Conservation (phyloP, 257 asterid species). For the Cordia subcordata region DNA sequence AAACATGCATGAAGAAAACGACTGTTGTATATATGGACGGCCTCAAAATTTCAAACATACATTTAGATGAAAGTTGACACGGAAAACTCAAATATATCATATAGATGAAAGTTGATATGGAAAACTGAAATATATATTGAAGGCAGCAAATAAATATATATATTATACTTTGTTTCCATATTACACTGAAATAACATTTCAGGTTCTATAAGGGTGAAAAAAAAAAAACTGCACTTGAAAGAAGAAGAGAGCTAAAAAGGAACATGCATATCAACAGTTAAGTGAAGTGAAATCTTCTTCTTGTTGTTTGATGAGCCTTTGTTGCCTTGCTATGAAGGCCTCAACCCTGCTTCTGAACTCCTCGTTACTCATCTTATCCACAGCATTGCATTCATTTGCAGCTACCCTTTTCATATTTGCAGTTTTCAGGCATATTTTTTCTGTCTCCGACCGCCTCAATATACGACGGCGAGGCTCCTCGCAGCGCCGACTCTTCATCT, state of each 20-base stretch:
- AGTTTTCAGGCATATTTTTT: constrained; percentile 23
- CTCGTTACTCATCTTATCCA: constrained; percentile 67
- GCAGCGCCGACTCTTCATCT: background rate
- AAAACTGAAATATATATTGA: no score
- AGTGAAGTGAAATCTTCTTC: constrained; percentile 1
- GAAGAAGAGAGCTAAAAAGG: background rate
- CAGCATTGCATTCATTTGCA: constrained; percentile 3
- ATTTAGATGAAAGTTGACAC: no score
- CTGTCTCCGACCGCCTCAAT: constrained; percentile 51
- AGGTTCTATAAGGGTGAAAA: background rate
- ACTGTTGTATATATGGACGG: no score
- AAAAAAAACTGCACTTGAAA: background rate
- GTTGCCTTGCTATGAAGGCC: constrained; percentile 78
- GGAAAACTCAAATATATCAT: no score
- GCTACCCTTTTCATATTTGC: constrained; percentile 12
- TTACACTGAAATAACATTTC: background rate
- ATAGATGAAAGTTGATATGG: background rate
- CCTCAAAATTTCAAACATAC: no score
- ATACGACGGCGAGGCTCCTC: constrained; percentile 22
- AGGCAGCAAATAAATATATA: background rate
- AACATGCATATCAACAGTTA: background rate
- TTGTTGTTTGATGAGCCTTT: constrained; percentile 64
- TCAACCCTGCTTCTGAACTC: constrained; percentile 73
- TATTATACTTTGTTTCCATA: background rate
- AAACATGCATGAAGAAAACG: no score